Conservation (phyloP, 148 eudicot species). For the Silene conica region DNA sequence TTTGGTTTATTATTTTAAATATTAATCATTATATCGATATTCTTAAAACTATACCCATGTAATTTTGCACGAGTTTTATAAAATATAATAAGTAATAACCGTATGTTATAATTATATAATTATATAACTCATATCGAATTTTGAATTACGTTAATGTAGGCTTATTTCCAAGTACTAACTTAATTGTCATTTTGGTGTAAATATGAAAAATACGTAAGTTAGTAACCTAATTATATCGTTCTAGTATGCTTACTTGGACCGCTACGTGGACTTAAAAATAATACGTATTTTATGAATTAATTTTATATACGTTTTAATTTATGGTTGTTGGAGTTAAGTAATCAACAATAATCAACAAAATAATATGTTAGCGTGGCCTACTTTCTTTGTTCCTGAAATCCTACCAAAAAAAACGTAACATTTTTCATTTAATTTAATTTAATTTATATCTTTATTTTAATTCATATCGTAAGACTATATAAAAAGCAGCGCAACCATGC, state of each 20-base stretch:
- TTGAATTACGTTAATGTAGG: no score
- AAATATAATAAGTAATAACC: no score
- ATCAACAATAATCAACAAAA: conserved; percentile 14
- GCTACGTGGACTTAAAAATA: conserved; percentile 21
- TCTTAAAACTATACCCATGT: no score
- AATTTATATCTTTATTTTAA: background rate
- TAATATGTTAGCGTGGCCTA: conserved; percentile 37
- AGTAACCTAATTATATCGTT: conserved; percentile 27
- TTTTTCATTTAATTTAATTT: no score
- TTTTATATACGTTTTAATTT: conserved; percentile 3
- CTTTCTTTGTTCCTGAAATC: conserved; percentile 28
- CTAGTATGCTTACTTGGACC: conserved; percentile 15
- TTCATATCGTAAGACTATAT: conserved; percentile 13
- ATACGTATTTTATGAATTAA: background rate
- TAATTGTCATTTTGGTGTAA: no score
- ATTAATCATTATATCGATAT: no score
- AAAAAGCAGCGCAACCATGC: conserved; percentile 24
- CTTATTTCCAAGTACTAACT: no score
- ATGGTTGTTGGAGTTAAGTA: conserved; percentile 53
- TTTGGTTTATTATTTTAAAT: no score
- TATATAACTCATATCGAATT: no score
- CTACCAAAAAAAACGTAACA: conserved; percentile 20
- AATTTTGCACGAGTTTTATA: no score
- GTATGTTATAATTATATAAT: no score
- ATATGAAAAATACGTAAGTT: background rate